Conservation (phyloP, 2,329 filamentous ascomycete species). For the Aspergillus quadrilineatus region DNA sequence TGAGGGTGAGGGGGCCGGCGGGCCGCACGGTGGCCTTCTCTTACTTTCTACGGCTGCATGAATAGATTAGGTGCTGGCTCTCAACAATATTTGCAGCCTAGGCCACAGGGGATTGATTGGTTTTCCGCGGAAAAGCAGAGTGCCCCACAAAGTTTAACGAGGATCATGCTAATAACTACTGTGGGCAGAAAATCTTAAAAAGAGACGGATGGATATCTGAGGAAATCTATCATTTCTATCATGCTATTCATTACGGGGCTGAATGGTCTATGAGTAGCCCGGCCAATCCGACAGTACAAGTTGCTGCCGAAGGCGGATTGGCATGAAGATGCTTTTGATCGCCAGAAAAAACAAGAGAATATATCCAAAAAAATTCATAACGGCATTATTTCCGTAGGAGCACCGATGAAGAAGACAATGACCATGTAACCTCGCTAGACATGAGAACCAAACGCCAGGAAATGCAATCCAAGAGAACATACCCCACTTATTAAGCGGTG, state of each 20-base stretch:
- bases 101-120: no score
- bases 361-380: conserved; percentile 14
- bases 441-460: conserved; percentile 20
- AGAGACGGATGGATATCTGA: background rate
- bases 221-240: conserved; percentile 20
- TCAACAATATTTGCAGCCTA: no score
- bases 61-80: no score
- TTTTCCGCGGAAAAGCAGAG: no score
- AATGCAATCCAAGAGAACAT: conserved; percentile 18
- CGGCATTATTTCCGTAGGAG: conserved; percentile 16
- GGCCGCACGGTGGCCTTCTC: no score
- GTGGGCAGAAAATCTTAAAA: background rate
- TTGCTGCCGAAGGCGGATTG: conserved; percentile 11
- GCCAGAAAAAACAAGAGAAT: conserved; percentile 8
- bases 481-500: conserved; percentile 26
- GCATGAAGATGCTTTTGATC: conserved; percentile 14
- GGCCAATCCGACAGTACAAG: conserved; percentile 20
- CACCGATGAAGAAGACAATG: conserved; percentile 15
- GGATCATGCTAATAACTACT: no score
- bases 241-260: conserved; percentile 23
- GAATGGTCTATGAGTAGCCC: conserved; percentile 2
- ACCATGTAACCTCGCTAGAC: conserved; percentile 20
- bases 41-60: no score
- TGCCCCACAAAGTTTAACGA: no score
- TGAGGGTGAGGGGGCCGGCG: no score